Evolutionary conservation across 495 filamentous ascomycete species (phyloP).

Genomic region (Paragyromitra xinjiangensis): DNA sequence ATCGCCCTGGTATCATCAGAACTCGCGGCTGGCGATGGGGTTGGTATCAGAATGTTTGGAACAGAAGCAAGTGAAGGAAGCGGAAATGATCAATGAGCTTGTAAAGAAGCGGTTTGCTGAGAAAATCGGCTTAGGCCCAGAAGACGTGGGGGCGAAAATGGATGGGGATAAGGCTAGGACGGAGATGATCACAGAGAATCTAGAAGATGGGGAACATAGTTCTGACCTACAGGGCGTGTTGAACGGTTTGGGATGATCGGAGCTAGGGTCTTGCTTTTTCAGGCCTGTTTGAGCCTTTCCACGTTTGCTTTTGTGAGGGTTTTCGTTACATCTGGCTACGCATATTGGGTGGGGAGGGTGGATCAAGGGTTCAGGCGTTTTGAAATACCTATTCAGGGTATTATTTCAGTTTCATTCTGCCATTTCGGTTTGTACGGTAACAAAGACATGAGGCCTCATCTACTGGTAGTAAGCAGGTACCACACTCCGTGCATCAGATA

Average conservation of each 20-base stretch:
- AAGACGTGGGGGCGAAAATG: not conserved
- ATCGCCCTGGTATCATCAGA: slow-evolving; percentile 31
- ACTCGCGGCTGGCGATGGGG: slow-evolving; percentile 31
- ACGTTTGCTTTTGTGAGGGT: slow-evolving; percentile 9
- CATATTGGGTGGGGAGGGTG: slow-evolving; percentile 2
- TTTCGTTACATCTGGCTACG: slow-evolving; percentile 11
- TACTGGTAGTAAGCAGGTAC: slow-evolving; percentile 14
- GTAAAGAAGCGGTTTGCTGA: slow-evolving; percentile 24
- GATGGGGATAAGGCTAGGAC: slow-evolving; percentile 5
- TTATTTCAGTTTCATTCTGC: slow-evolving; percentile 27
- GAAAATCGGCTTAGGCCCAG: not conserved
- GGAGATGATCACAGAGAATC: not conserved
- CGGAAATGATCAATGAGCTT: slow-evolving; percentile 40
- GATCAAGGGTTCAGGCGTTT: slow-evolving; percentile 15
- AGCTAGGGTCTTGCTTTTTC: slow-evolving; percentile 6
- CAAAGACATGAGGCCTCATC: slow-evolving; percentile 15
- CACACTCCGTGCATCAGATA: slow-evolving; percentile 4
- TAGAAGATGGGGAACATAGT: not conserved
- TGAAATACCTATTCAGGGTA: slow-evolving; percentile 17
- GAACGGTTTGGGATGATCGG: slow-evolving; percentile 31
- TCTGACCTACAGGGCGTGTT: slow-evolving; percentile 35
- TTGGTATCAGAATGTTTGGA: slow-evolving; percentile 37
- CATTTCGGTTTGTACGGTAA: slow-evolving; percentile 19
- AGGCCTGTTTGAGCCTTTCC: not conserved
- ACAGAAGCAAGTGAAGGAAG: slow-evolving; percentile 33